Evolutionary conservation across 2,329 filamentous ascomycete species (phyloP).

Genomic region (Colletotrichum tamarilloi): DNA sequence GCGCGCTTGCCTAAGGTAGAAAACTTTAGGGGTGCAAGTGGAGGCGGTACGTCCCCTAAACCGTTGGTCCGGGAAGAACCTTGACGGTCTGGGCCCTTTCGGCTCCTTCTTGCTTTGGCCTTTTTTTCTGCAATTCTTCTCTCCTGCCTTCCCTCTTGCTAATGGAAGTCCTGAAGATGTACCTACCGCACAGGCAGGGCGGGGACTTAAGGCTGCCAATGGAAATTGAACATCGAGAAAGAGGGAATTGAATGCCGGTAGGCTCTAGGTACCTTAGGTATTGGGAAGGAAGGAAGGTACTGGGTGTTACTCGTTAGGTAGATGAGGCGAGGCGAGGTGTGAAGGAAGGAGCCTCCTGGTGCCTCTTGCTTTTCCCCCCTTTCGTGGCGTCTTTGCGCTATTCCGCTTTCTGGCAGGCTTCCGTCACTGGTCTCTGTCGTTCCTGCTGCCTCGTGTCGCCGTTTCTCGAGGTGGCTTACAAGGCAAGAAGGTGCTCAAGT

Average conservation of each 20-base stretch:
- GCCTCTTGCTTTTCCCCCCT: neutral
- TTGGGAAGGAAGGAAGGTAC: neutral
- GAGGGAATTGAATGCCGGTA: too few species aligned
- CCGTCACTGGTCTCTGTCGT: neutral
- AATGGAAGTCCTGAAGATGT: neutral
- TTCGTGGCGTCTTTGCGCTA: constrained; percentile 1
- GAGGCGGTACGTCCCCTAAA: constrained; percentile 6
- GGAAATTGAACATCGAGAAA: too few species aligned
- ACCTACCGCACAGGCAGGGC: neutral
- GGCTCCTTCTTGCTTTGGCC: constrained; percentile 9
- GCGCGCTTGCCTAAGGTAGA: too few species aligned
- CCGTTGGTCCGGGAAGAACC: constrained; percentile 21
- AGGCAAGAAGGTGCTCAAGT: too few species aligned
- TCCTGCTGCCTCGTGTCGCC: neutral
- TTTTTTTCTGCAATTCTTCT: neutral
- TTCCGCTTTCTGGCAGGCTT: neutral
- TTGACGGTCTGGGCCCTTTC: constrained; percentile 6
- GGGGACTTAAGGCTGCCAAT: neutral
- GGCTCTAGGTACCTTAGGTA: too few species aligned
- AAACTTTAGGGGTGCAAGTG: neutral
- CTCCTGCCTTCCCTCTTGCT: neutral
- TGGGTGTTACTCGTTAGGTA: neutral
- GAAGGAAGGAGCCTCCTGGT: neutral
- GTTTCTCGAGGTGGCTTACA: neutral
- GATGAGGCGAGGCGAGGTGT: neutral